phyloP scores from a whole-genome alignment of 2,329 filamentous ascomycete genomes.

The Trichoderma guizhouense region DNA sequence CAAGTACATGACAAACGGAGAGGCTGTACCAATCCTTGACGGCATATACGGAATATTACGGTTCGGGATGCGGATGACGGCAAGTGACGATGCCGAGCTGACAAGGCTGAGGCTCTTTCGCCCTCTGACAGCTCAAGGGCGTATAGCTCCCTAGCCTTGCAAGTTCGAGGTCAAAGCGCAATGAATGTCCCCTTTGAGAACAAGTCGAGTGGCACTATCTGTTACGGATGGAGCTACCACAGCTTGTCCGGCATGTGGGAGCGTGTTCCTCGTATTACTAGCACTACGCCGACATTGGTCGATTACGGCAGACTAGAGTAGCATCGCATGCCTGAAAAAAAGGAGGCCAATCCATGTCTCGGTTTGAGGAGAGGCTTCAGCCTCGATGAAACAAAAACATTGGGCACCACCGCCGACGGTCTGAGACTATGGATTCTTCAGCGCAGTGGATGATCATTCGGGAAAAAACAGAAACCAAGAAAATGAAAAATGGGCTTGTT shows the following conservation, averaged over 20 bases:
- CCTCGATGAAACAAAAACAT: slow-evolving; percentile 4
- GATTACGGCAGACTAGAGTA: slow-evolving; percentile 14
- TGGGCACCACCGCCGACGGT: background rate
- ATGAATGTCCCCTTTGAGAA: background rate
- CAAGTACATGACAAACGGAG: background rate
- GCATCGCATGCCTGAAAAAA: slow-evolving; percentile 10
- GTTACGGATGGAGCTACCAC: background rate
- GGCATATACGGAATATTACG: background rate
- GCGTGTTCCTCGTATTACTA: slow-evolving; percentile 3
- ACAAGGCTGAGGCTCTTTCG: background rate
- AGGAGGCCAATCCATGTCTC: slow-evolving; percentile 15
- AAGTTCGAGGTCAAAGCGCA: background rate
- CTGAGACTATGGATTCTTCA: background rate
- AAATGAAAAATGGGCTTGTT: background rate
- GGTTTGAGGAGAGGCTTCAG: background rate
- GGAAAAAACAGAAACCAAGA: background rate
- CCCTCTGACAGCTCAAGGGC: background rate
- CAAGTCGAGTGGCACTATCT: background rate
- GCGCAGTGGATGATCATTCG: background rate
- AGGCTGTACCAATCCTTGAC: background rate
- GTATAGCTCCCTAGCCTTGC: background rate
- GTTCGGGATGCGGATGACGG: background rate
- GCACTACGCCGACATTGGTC: background rate
- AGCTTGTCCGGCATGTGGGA: background rate
- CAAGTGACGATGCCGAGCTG: background rate